Percentiles rank a stretch among this genome's conserved stretches.
phyloP scores from a whole-genome alignment of 352 stramenopile species.

The Phytopythium boreale region DNA sequence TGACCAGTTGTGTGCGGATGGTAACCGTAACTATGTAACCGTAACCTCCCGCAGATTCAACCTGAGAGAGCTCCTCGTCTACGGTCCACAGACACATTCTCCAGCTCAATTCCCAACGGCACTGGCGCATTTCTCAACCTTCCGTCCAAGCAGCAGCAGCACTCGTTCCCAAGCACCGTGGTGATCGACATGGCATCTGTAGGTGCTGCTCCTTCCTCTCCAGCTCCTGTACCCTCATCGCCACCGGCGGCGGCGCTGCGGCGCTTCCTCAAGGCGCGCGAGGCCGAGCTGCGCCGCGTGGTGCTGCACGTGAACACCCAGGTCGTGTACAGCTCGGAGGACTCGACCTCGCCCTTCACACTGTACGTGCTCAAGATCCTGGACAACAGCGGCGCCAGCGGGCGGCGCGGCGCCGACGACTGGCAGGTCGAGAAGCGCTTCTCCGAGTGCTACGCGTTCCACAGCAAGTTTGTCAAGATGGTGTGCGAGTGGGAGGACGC shows the following conservation, averaged over 20 bases:
- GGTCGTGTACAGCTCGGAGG: constrained; percentile 20
- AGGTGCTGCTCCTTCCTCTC: not conserved
- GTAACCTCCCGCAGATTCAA: not conserved
- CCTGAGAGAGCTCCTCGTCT: not conserved
- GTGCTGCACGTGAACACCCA: constrained; percentile 14
- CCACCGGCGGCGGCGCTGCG: constrained; percentile 3
- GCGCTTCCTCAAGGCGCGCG: constrained; percentile 19
- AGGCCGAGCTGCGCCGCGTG: constrained; percentile 15
- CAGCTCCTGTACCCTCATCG: not conserved
- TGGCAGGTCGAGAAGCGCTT: constrained; percentile 27
- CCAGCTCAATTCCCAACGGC: too few relatives aligned
- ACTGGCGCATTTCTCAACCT: not conserved
- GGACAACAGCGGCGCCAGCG: constrained; percentile 1
- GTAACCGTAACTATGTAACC: not conserved
- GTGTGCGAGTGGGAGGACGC: constrained; percentile 12
- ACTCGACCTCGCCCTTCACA: constrained; percentile 23
- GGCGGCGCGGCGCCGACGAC: constrained; percentile 9
- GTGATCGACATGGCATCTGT: not conserved
- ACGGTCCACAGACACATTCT: not conserved
- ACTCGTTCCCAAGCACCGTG: not conserved
- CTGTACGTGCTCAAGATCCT: constrained; percentile 24
- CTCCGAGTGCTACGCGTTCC: constrained; percentile 20
- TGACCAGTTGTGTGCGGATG: not conserved
- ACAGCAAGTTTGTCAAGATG: constrained; percentile 12
- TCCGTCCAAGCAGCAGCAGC: not conserved